Evolutionary conservation across 2,329 filamentous ascomycete genomes (phyloP).

Genomic region (Claviceps sp.): DNA sequence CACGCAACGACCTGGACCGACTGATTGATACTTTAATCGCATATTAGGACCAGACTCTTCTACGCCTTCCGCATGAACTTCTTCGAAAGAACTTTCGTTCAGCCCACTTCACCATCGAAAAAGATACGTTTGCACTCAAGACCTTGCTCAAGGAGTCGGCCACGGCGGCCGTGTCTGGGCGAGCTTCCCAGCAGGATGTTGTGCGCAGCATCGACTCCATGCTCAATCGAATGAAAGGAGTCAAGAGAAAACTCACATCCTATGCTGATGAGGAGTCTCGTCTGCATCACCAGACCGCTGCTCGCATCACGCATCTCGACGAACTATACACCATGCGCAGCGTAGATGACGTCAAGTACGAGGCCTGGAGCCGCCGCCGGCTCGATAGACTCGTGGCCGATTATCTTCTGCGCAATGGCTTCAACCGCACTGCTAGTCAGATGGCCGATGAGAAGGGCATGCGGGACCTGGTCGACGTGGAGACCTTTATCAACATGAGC

Average conservation of each 20-base stretch:
- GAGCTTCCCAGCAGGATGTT: constrained; percentile 54
- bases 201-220: constrained; percentile 72
- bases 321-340: constrained; percentile 68
- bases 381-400: constrained; percentile 83
- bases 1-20: background rate
- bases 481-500: constrained; percentile 74
- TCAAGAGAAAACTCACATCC: constrained; percentile 74
- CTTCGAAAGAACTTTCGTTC: constrained; percentile 89
- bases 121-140: constrained; percentile 50
- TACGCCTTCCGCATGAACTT: constrained; percentile 85
- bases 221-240: constrained; percentile 67
- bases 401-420: constrained; percentile 76
- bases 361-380: constrained; percentile 71
- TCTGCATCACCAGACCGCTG: constrained; percentile 61
- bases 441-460: constrained; percentile 66
- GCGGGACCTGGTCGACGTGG: constrained; percentile 71
- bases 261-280: constrained; percentile 68
- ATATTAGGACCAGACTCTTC: constrained; percentile 74
- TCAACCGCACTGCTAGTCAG: constrained; percentile 60
- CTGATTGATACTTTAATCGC: background rate
- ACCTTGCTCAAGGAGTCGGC: constrained; percentile 49
- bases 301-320: constrained; percentile 67
- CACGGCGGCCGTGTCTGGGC: constrained; percentile 51
- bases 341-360: constrained; percentile 85
- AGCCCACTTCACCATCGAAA: constrained; percentile 64